Conservation (phyloP, 2,329 filamentous ascomycete genomes). For the Phaeosphaeriaceae sp. region DNA sequence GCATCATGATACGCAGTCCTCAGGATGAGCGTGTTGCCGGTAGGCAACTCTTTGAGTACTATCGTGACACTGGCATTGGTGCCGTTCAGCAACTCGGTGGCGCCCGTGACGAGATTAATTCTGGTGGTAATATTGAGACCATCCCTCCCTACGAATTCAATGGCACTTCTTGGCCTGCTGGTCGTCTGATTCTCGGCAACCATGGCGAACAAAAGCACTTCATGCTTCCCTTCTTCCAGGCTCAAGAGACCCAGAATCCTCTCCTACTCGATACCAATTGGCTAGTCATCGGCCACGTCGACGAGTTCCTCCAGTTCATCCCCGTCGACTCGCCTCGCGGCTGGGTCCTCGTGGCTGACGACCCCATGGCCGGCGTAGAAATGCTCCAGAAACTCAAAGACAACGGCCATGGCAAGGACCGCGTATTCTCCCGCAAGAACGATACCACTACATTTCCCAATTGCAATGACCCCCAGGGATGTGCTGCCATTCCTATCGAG, state of each 20-base stretch:
- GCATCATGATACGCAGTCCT: constrained; percentile 38
- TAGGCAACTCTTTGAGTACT: constrained; percentile 39
- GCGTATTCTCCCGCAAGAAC: not conserved
- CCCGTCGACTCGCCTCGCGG: not conserved
- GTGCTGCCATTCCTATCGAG: not conserved
- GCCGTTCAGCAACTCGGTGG: constrained; percentile 33
- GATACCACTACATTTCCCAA: not conserved
- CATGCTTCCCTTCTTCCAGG: not conserved
- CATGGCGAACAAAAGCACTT: not conserved
- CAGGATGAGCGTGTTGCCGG: constrained; percentile 36
- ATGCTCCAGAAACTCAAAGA: not conserved
- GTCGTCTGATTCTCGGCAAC: not conserved
- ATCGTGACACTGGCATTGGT: constrained; percentile 36
- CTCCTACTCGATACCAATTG: not conserved
- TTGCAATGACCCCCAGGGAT: no score
- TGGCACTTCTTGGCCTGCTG: not conserved
- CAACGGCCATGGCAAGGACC: not conserved
- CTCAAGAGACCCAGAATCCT: not conserved
- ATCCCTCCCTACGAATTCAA: not conserved
- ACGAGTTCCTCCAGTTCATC: not conserved
- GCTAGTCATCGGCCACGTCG: not conserved
- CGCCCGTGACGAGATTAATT: not conserved
- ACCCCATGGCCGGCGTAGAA: not conserved
- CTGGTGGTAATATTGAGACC: not conserved
- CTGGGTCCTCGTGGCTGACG: not conserved